phyloP scores from a whole-genome alignment of 805 yeast species.

The Ogataea trehalophila region DNA sequence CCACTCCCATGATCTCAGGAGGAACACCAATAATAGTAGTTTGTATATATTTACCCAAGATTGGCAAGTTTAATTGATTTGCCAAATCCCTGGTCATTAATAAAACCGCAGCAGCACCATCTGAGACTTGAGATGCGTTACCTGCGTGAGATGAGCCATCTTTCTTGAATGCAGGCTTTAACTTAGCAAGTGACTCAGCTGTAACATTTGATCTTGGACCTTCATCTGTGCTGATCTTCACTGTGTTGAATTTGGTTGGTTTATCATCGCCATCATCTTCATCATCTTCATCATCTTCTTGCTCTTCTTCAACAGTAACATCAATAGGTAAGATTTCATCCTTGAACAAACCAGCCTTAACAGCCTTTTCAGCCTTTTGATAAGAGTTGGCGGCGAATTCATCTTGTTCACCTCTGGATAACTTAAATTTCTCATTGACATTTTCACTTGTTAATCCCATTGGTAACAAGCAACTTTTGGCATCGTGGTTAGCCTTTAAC shows the following conservation, averaged over 20 bases:
- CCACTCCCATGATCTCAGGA: constrained; percentile 96
- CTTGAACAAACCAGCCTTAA: constrained; percentile 65
- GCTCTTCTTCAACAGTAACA: constrained; percentile 50
- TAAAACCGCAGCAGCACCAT: constrained; percentile 90
- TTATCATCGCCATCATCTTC: constrained; percentile 27
- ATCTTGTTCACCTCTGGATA: constrained; percentile 74
- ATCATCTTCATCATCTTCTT: constrained; percentile 56
- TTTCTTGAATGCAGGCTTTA: constrained; percentile 81
- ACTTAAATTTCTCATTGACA: constrained; percentile 61
- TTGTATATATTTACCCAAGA: constrained; percentile 75
- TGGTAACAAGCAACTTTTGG: constrained; percentile 80
- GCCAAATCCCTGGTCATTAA: constrained; percentile 86
- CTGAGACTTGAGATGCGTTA: constrained; percentile 92
- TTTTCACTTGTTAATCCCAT: constrained; percentile 97
- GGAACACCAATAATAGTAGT: constrained; percentile 88
- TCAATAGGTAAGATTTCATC: constrained; percentile 85
- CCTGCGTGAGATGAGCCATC: constrained; percentile 93
- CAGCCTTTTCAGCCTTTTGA: constrained; percentile 77
- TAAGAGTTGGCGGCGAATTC: constrained; percentile 84
- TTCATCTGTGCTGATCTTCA: constrained; percentile 40
- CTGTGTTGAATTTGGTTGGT: constrained; percentile 23
- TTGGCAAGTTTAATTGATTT: constrained; percentile 61
- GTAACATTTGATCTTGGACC: constrained; percentile 90
- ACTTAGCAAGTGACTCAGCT: constrained; percentile 62
- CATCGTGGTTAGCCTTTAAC: constrained; percentile 39